Evolutionary conservation across 805 yeast genomes (phyloP), one percentile per base, ranked within the genome.

Genomic region (Metschnikowia matae): DNA sequence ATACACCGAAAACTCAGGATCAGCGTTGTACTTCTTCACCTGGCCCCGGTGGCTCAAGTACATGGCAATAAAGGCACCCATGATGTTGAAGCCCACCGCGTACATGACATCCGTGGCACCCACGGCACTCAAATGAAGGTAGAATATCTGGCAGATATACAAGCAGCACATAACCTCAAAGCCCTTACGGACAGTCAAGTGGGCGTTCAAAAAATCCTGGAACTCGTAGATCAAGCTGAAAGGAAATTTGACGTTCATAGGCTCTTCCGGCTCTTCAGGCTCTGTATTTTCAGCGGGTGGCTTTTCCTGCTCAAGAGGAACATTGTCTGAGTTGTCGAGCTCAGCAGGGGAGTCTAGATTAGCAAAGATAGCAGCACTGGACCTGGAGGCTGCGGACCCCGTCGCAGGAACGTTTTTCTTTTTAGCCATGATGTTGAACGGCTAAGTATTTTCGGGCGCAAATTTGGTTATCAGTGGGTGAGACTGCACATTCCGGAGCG

Each of bases 181-280:
- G 46, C 67, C 65, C 40, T 60, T 65, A n/a, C 63, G 43, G 35
- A 66, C 56, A 13, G 59, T 58, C 60, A 73, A 51, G 35, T 67
- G 56, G 4, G 63, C 70, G 50, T 72, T 73, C 40, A 72, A 56
- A 48, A 66, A 71, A 48, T 74, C 78, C 51, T 74, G 78, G 15
- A 62, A 52, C 13, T 57, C 54, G 54, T 59, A 73, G 18, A 72
- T 50, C 23, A 53, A 38, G 20, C 35, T 55, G 44, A 55, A 40
- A 1, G 63, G 62, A 20, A 55, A 54, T 23, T 44, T 49, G 31
- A 38, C 48, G 37, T 48, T 40, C 18, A 42, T 54, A 11, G 51
- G 54, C 21, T 34, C 33, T 7, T 46, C 50, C 10, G 47, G 48
- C 14, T 46, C 48, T 11, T 38, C 51, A 14, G 44, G 20, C 32